Percentiles rank a stretch among this genome's conserved stretches.
These are phyloP conservation scores for Arctium lappa DNA, from an alignment of 129 eudicot species.

Conservation along the genomic window DNA sequence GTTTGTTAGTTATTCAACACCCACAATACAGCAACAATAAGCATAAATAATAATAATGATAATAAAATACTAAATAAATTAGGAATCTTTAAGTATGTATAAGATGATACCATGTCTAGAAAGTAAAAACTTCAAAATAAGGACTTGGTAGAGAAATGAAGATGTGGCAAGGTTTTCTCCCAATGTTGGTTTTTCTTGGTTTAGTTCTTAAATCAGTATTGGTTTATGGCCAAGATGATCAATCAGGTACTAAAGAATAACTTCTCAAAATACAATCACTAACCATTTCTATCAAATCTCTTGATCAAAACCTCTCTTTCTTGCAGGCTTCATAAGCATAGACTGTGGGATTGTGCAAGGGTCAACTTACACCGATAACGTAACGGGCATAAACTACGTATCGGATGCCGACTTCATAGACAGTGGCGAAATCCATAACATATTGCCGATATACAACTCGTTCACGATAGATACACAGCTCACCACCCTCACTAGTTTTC, in stretches of 20 bases:
- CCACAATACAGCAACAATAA: background rate
- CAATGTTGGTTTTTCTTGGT: conserved; percentile 14
- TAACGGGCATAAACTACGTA: conserved; percentile 18
- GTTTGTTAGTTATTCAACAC: background rate
- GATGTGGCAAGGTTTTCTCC: background rate
- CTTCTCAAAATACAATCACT: background rate
- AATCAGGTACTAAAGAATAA: conserved; percentile 18
- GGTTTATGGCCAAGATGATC: conserved; percentile 24
- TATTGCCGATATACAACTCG: conserved; percentile 16
- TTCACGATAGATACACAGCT: conserved; percentile 7
- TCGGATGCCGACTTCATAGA: conserved; percentile 35
- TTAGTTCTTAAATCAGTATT: background rate
- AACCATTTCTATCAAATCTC: background rate
- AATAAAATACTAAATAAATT: background rate
- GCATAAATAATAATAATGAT: background rate
- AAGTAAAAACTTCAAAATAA: conserved; percentile 2
- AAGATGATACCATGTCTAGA: conserved; percentile 2
- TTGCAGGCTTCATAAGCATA: conserved; percentile 62
- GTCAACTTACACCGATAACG: conserved; percentile 25
- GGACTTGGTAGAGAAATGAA: background rate
- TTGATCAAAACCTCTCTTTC: background rate
- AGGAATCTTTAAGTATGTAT: conserved; percentile 6
- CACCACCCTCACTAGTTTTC: conserved; percentile 52
- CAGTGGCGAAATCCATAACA: conserved; percentile 33
- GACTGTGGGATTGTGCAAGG: conserved; percentile 50